Conservation (phyloP, 768 basidiomycete genomes). For the Agrocybe pediades region DNA sequence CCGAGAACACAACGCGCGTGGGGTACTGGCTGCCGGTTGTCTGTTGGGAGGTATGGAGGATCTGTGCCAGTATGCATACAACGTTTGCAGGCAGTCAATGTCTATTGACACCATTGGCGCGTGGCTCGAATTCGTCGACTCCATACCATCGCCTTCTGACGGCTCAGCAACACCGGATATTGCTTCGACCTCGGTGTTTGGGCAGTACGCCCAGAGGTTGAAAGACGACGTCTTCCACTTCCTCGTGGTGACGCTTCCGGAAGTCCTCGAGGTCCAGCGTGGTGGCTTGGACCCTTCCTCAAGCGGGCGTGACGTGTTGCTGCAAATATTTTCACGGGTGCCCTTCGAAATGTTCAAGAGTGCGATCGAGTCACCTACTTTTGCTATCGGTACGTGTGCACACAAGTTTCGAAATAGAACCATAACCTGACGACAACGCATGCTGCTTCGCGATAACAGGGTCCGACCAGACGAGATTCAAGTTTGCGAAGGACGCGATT, state of each 20-base stretch:
- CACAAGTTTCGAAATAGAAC: background rate
- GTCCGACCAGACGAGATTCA: conserved; percentile 85
- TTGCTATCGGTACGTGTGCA: conserved; percentile 67
- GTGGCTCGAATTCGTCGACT: conserved; percentile 80
- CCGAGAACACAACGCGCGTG: conserved; percentile 78
- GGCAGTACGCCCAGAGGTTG: conserved; percentile 73
- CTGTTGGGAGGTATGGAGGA: conserved; percentile 89
- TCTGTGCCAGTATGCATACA: conserved; percentile 77
- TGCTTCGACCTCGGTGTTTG: conserved; percentile 63
- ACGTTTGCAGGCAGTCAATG: conserved; percentile 75
- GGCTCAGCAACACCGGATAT: conserved; percentile 53
- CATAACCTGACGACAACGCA: conserved; percentile 16
- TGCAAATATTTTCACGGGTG: conserved; percentile 75
- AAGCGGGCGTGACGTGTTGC: conserved; percentile 65
- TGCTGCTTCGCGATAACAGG: conserved; percentile 40
- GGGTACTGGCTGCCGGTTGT: conserved; percentile 83
- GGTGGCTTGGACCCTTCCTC: conserved; percentile 39
- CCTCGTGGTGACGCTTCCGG: conserved; percentile 74
- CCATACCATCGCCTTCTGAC: conserved; percentile 50
- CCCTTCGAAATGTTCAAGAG: conserved; percentile 89
- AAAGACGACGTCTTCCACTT: conserved; percentile 80
- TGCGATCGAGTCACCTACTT: conserved; percentile 76
- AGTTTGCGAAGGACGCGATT: conserved; percentile 90
- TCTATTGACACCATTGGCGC: conserved; percentile 69
- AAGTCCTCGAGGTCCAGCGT: conserved; percentile 55